These are phyloP conservation scores for Scedosporium boydii DNA, from an alignment of 2,329 filamentous ascomycete species.

Conservation along the genomic window DNA sequence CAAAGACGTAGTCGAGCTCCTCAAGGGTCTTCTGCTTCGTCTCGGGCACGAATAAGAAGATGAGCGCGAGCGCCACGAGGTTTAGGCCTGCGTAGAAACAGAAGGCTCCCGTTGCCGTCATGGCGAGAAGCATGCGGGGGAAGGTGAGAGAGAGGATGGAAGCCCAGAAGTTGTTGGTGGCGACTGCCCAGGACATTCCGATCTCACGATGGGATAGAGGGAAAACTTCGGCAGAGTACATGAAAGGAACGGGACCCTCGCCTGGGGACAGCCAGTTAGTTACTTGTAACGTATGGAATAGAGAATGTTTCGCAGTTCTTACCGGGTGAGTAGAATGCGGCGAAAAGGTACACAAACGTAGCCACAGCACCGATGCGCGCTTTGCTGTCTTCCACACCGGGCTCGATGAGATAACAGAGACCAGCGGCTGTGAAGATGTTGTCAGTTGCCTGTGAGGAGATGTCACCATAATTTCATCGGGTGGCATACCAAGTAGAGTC, in stretches of 20 bases:
- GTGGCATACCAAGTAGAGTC: constrained; percentile 34
- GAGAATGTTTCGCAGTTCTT: constrained; percentile 1
- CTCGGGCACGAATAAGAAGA: constrained; percentile 48
- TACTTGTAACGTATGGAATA: background rate
- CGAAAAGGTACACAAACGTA: constrained; percentile 56
- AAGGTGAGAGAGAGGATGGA: constrained; percentile 41
- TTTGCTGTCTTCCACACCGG: constrained; percentile 19
- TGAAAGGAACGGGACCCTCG: constrained; percentile 53
- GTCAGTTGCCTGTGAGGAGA: constrained; percentile 4
- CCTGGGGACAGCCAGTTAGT: constrained; percentile 8
- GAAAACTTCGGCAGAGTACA: constrained; percentile 55
- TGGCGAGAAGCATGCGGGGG: constrained; percentile 33
- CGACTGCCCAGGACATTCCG: constrained; percentile 55
- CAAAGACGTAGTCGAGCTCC: constrained; percentile 40
- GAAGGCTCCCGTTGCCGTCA: constrained; percentile 27
- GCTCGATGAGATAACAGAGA: constrained; percentile 26
- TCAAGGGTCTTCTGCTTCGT: constrained; percentile 47
- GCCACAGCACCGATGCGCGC: constrained; percentile 45
- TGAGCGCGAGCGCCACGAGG: constrained; percentile 42
- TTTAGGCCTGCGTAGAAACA: constrained; percentile 48
- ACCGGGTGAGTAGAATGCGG: constrained; percentile 55
- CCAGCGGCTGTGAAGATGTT: constrained; percentile 20
- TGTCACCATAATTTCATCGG: background rate
- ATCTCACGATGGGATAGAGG: constrained; percentile 54
- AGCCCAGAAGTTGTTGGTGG: constrained; percentile 48